phyloP scores from a whole-genome alignment of 2,329 filamentous ascomycete species.

The Emergomyces pasteurianus region DNA sequence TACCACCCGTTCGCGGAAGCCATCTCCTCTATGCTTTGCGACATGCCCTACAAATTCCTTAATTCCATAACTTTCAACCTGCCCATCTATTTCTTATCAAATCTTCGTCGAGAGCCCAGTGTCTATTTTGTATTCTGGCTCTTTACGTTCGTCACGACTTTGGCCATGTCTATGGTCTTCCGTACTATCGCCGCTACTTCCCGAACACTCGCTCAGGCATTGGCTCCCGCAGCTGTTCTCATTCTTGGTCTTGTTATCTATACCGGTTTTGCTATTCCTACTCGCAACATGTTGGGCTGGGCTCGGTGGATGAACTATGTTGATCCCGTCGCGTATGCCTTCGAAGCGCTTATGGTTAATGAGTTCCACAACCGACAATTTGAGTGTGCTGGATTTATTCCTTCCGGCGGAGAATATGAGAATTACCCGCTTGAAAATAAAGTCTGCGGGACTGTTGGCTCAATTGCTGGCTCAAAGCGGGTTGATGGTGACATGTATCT shows the following conservation, averaged over 20 bases:
- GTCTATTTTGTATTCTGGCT: constrained; percentile 79
- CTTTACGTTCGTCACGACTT: constrained; percentile 57
- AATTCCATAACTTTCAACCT: constrained; percentile 68
- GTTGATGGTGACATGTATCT: constrained; percentile 53
- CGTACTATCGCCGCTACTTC: constrained; percentile 66
- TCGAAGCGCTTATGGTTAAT: constrained; percentile 70
- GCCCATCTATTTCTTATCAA: constrained; percentile 75
- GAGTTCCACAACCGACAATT: constrained; percentile 62
- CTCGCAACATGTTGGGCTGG: constrained; percentile 63
- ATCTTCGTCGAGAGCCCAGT: constrained; percentile 59
- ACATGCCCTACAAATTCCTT: constrained; percentile 70
- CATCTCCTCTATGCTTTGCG: constrained; percentile 70
- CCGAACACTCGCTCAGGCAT: constrained; percentile 59
- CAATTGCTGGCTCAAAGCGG: constrained; percentile 38
- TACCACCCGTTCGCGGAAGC: constrained; percentile 86
- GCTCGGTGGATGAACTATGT: constrained; percentile 73
- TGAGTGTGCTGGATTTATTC: constrained; percentile 34
- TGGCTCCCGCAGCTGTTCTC: constrained; percentile 44
- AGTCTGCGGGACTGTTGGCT: constrained; percentile 48
- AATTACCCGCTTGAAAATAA: constrained; percentile 24
- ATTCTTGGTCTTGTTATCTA: constrained; percentile 36
- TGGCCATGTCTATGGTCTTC: constrained; percentile 80
- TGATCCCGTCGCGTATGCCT: constrained; percentile 66
- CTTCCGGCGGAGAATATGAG: constrained; percentile 28
- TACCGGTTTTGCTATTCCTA: constrained; percentile 36